Evolutionary conservation across 164 flowering plant species (phyloP).

Genomic region (Macadamia integrifolia): DNA sequence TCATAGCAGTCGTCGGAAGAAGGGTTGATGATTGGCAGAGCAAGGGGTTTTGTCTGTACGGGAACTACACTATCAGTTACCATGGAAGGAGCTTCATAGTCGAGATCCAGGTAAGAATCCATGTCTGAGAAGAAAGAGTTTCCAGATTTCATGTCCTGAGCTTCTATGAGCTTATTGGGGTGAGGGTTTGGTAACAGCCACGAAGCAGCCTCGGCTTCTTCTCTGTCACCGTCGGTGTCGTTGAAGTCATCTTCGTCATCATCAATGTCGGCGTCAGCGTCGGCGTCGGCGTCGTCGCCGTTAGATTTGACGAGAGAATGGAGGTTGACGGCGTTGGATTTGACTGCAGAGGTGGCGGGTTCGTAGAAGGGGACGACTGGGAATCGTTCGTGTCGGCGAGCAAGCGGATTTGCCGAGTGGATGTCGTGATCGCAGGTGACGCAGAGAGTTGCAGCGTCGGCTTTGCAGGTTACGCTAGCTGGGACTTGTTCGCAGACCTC

Average conservation of each 20-base stretch:
- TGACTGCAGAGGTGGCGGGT: conserved; percentile 29
- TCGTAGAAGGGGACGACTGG: conserved; percentile 68
- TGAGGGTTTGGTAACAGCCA: conserved; percentile 45
- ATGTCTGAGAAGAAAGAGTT: conserved; percentile 45
- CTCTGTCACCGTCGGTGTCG: conserved; percentile 14
- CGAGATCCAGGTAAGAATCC: conserved; percentile 74
- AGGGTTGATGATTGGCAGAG: conserved; percentile 9
- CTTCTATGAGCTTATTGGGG: conserved; percentile 26
- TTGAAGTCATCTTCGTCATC: neutral
- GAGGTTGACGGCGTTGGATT: conserved; percentile 26
- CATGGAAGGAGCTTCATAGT: conserved; percentile 29
- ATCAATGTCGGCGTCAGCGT: conserved; percentile 9
- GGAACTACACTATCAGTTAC: conserved; percentile 77
- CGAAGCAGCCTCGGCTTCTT: conserved; percentile 49
- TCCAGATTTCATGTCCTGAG: conserved; percentile 37
- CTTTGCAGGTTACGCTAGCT: conserved; percentile 82
- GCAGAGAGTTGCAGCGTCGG: conserved; percentile 94
- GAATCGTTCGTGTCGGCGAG: conserved; percentile 80
- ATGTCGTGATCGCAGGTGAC: conserved; percentile 83
- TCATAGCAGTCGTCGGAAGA: conserved; percentile 36
- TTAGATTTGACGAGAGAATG: conserved; percentile 19
- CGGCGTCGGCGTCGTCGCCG: conserved; percentile 13
- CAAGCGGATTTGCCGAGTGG: conserved; percentile 92
- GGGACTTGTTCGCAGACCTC: conserved; percentile 95
- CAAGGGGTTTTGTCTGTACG: conserved; percentile 28